Percentiles rank a stretch among this genome's conserved stretches.
Conservation (phyloP, 2,329 filamentous ascomycete species). For the Arthrobotrys musiformis region DNA sequence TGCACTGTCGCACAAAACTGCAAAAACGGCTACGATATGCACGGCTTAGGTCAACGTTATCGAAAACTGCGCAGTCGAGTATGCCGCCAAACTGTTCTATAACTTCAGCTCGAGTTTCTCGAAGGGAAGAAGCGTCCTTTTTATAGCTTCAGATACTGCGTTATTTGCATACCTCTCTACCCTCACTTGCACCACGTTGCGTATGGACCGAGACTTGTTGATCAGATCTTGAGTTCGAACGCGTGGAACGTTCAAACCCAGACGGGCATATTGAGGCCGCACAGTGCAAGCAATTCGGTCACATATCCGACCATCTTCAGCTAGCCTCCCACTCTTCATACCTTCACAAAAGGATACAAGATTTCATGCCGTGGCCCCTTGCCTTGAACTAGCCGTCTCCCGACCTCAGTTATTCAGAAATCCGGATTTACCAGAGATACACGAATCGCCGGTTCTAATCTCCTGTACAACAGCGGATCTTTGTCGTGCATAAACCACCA, state of each 20-base stretch:
- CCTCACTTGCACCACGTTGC: neutral
- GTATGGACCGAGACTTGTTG: neutral
- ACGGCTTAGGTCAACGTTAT: too few relatives aligned
- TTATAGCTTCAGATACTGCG: too few relatives aligned
- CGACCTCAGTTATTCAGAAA: neutral
- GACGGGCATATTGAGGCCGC: neutral
- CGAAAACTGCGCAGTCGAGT: too few relatives aligned
- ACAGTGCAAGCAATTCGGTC: neutral
- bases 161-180: neutral
- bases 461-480: neutral
- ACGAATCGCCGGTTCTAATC: neutral
- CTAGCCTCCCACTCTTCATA: slow-evolving; percentile 17
- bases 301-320: neutral
- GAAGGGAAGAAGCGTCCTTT: too few relatives aligned
- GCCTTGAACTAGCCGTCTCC: slow-evolving; percentile 5
- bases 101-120: too few relatives aligned
- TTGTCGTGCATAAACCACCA: neutral
- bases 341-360: slow-evolving; percentile 2
- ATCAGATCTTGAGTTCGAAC: neutral
- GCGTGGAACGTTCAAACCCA: neutral
- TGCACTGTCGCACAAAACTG: neutral
- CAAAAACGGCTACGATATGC: too few relatives aligned
- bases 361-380: slow-evolving; percentile 8
- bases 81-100: too few relatives aligned
- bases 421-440: neutral